phyloP scores from a whole-genome alignment of 345 rosid species.

The Draba incana region DNA sequence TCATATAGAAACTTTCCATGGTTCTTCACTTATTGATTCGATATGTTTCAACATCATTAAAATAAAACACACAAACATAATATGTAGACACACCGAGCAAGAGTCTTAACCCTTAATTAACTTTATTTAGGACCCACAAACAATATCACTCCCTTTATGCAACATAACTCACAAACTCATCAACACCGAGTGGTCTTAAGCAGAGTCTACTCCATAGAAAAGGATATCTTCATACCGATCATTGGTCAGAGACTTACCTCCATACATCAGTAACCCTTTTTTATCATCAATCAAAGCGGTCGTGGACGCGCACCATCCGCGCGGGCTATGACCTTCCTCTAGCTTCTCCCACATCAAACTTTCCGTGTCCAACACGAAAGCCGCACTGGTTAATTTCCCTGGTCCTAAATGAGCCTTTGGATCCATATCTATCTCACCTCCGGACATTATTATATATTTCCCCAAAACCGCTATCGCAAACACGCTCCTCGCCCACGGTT shows the following conservation, averaged over 20 bases:
- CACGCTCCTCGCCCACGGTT: conserved; percentile 25
- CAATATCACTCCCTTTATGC: conserved; percentile 5
- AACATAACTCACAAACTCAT: conserved; percentile 15
- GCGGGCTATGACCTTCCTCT: conserved; percentile 34
- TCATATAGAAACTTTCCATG: too few relatives aligned
- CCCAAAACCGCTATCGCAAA: conserved; percentile 20
- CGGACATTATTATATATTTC: conserved; percentile 19
- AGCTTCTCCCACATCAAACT: conserved; percentile 29
- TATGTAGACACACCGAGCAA: not conserved
- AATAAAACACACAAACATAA: not conserved
- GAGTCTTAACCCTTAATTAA: not conserved
- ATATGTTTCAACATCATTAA: too few relatives aligned
- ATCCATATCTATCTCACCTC: conserved; percentile 24
- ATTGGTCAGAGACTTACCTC: conserved; percentile 28
- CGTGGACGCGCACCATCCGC: conserved; percentile 27
- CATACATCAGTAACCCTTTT: conserved; percentile 24
- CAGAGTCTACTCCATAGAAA: conserved; percentile 29
- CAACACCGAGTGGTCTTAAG: not conserved
- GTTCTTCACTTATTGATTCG: too few relatives aligned
- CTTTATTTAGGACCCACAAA: not conserved
- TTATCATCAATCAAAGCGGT: not conserved
- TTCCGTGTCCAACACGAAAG: conserved; percentile 20
- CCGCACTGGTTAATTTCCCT: conserved; percentile 11
- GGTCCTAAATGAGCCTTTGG: conserved; percentile 33
- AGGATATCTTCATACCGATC: conserved; percentile 20